phyloP scores from a whole-genome alignment of 2,329 filamentous ascomycete species.

The Rhynchosporium graminicola region DNA sequence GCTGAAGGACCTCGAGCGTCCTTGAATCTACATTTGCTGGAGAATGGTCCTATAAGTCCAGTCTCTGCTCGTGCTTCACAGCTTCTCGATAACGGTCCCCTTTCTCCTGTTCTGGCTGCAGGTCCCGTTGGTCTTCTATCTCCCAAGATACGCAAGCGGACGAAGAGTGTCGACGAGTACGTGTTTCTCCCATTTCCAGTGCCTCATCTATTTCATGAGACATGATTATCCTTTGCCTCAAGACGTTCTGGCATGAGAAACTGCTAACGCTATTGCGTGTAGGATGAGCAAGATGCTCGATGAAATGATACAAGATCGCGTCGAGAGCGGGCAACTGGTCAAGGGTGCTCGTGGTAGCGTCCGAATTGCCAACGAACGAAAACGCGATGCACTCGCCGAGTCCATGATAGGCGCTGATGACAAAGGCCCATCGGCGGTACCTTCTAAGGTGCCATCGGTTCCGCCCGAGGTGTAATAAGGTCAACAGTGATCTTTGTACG shows the following conservation, averaged over 20 bases:
- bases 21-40: constrained; percentile 22
- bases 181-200: too few relatives aligned
- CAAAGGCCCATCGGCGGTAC: constrained; percentile 20
- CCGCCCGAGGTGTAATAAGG: constrained; percentile 20
- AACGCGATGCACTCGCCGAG: constrained; percentile 28
- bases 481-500: constrained; percentile 17
- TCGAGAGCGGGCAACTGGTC: constrained; percentile 73
- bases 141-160: constrained; percentile 35
- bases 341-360: constrained; percentile 68
- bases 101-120: constrained; percentile 27
- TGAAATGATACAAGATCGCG: constrained; percentile 91
- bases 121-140: constrained; percentile 28
- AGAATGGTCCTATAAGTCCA: constrained; percentile 37
- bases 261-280: too few relatives aligned
- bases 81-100: constrained; percentile 29
- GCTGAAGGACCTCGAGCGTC: constrained; percentile 55
- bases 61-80: constrained; percentile 37
- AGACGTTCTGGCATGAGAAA: too few relatives aligned
- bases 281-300: constrained; percentile 86
- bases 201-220: too few relatives aligned
- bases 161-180: constrained; percentile 74
- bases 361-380: constrained; percentile 53
- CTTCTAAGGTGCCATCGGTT: constrained; percentile 20
- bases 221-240: too few relatives aligned
- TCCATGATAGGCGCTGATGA: constrained; percentile 20